Base-by-base conservation (phyloP, 176 grass and related monocot species). In the Phragmites australis region DNA sequence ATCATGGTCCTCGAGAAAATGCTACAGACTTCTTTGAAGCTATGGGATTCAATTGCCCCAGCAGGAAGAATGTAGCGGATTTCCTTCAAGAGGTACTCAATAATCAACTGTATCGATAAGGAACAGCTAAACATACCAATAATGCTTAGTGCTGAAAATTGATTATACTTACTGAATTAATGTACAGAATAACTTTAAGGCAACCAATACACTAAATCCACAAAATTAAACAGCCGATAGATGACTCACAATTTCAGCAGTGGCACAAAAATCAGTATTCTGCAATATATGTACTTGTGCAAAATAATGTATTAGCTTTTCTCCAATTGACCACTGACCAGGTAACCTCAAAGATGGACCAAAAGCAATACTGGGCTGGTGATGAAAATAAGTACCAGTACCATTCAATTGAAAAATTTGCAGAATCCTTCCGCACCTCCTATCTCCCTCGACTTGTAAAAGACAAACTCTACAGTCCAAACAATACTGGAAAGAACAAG, bases 31-130 rank as follows among this genome's bases (percentile, higher is more conserved):
- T 92, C 81, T 97, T 97, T 81, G 83, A 94, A 85, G 88, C 72
- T 40, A 85, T 93, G 74, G 90, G 95, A 43, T 93, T 97, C 84
- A 97, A 87, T 87, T 97, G 95, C 79, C 95, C 92, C 48, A 74
- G 72, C 17, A 94, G 95, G 77, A 97, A 97, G 92, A 97, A 94
- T 65, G 37, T 89, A 39, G 92, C 95, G 0, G 90, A 94, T 82
- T 97, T 97, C 68, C 90, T 97, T 87, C 95, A 93, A 85, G 95
- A 97, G 95, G 95, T 97, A 94, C 18, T 78, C 72, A 21, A 58
- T 71, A 41, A 72, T 72, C 41, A 72, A 66, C 54, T 82, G 5
- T 14, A 13, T 8, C 52, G 30, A 85, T 2, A 45, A 46, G 11
- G 25, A 86, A 57, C 21, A 56, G 34, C 22, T 44, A 68, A 42